phyloP scores from a whole-genome alignment of 2,329 filamentous ascomycete genomes.

The Aspergillus terreus region DNA sequence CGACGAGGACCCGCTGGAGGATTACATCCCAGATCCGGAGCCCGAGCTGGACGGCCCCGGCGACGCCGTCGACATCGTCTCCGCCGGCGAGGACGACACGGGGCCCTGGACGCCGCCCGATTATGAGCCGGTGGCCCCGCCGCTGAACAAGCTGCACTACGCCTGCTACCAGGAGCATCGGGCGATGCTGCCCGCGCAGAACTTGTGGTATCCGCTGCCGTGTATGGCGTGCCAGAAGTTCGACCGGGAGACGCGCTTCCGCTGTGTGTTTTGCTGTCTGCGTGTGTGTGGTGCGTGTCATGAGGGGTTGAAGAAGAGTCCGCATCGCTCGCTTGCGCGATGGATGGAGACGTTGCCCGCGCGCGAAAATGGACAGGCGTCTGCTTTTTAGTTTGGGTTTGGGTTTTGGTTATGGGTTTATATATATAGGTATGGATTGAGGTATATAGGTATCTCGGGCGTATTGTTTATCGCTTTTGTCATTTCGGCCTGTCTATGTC shows the following conservation, averaged over 20 bases:
- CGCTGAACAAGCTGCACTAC: constrained; percentile 34
- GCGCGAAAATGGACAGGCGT: background rate
- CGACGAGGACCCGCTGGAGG: constrained; percentile 24
- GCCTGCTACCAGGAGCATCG: constrained; percentile 39
- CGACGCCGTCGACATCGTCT: constrained; percentile 14
- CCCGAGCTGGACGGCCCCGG: constrained; percentile 14
- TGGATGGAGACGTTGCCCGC: constrained; percentile 24
- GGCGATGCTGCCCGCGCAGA: constrained; percentile 32
- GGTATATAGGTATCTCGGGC: background rate
- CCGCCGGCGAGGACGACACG: constrained; percentile 15
- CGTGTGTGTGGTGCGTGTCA: constrained; percentile 37
- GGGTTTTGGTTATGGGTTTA: background rate
- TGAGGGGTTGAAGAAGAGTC: constrained; percentile 29
- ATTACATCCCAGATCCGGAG: constrained; percentile 32
- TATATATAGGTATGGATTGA: background rate
- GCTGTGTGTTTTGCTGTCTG: constrained; percentile 41
- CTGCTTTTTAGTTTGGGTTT: background rate
- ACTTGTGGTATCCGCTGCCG: constrained; percentile 38
- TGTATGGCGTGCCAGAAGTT: constrained; percentile 43
- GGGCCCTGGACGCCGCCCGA: constrained; percentile 27
- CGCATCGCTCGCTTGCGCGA: constrained; percentile 29
- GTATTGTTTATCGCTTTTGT: background rate
- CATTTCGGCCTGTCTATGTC: background rate
- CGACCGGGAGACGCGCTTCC: constrained; percentile 34
- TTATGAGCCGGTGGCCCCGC: constrained; percentile 30